Base-by-base conservation (phyloP, 257 asterid species). In the Mitragyna speciosa region DNA sequence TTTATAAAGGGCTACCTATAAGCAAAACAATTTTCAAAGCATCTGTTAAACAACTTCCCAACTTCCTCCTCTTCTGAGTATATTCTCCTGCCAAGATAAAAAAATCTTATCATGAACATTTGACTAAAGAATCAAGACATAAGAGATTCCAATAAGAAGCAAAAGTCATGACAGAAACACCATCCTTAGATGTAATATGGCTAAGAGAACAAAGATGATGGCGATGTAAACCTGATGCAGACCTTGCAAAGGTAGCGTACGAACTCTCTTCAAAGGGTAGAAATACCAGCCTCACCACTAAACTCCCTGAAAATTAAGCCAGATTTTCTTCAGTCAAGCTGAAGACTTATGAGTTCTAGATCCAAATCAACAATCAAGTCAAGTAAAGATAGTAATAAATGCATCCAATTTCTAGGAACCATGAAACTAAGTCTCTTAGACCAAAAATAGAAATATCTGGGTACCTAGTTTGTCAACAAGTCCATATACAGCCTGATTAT, bases 221-320 rank as follows among this genome's bases (percentile, higher is more conserved):
- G 61, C 76, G 97, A 88, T 79, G 81, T 89, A 89, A 88, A 96
- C 99, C 97, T 96, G 97, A 89, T 76, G 96, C 94, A 75, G 94
- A 96, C 96, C 95, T 94, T 89, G 97, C 99, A 90, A 96, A 96
- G 58, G 98, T 90, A 77, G 89, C 83, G 78, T 91, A 94, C 22
- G 97, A 92, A 87, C 98, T 96, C 87, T 96, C 99, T 86, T 96
- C 98, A 83, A 96, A 96, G 41, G 99, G 99, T 51, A 94, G 97
- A 83, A 96, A 94, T 79, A 96, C 87, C 88, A 96, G 52, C 86
- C 99, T 89, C 94, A 96, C 99, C 79, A 94, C 97, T 84, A 94
- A 92, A 91, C 99, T 96, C 78, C 99, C 99, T 94, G 97, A 83
- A 84, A 63, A 86, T 73, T 84, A 86, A 83, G 58, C 78, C 64